Conservation (phyloP, 148 eudicot species). For the Polygonum maritimum region DNA sequence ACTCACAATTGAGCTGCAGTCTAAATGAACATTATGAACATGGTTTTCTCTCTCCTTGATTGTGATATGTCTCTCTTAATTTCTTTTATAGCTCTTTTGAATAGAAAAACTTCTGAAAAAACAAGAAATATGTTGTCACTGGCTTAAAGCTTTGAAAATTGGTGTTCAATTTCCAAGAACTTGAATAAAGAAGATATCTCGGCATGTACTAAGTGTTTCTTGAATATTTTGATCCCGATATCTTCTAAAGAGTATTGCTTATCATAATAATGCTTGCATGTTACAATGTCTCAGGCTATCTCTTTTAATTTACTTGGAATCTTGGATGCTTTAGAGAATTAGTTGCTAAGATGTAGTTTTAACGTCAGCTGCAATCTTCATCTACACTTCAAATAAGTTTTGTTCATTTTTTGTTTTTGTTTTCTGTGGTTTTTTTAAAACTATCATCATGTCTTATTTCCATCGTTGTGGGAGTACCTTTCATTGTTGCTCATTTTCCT, state of each 20-base stretch:
- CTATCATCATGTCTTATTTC: background rate
- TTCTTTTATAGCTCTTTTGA: background rate
- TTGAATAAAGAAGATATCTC: background rate
- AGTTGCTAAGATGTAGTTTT: background rate
- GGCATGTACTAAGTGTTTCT: background rate
- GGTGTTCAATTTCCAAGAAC: background rate
- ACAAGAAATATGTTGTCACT: background rate
- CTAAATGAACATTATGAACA: background rate
- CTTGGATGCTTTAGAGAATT: background rate
- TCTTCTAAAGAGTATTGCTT: background rate
- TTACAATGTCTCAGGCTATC: background rate
- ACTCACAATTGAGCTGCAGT: background rate
- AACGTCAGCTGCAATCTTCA: background rate
- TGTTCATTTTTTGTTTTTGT: too few relatives aligned
- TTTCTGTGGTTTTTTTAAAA: background rate
- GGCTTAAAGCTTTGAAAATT: background rate
- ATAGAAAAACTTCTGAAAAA: background rate
- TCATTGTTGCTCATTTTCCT: background rate
- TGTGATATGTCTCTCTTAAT: background rate
- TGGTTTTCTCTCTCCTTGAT: background rate
- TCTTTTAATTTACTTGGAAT: background rate
- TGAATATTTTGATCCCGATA: background rate
- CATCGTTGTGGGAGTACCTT: background rate
- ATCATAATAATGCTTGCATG: background rate
- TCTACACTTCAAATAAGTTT: background rate